Evolutionary conservation across 352 stramenopile species (phyloP).

Genomic region (Aphanomyces stellatus): DNA sequence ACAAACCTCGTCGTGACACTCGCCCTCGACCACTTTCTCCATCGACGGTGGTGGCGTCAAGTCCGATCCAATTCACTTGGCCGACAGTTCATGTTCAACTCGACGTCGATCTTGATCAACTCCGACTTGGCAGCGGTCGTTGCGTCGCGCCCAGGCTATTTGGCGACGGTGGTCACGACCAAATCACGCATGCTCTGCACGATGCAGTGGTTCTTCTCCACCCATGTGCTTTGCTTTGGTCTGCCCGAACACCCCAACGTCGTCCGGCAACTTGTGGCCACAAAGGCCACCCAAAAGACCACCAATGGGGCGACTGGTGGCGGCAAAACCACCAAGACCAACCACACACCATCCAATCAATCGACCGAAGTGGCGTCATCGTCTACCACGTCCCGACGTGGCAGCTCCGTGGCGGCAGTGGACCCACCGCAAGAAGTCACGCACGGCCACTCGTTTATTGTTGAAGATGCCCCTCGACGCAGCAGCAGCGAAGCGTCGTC

Average conservation of each 20-base stretch:
- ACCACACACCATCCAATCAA: neutral
- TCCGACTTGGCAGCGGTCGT: neutral
- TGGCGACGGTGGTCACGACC: neutral
- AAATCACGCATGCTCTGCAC: conserved; percentile 10
- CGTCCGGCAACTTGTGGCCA: neutral
- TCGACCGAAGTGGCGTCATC: neutral
- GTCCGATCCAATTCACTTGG: conserved; percentile 1
- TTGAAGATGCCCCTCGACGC: neutral
- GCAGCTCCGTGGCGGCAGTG: no score
- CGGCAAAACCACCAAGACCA: neutral
- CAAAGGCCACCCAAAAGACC: neutral
- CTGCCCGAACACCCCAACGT: neutral
- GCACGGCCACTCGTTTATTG: no score
- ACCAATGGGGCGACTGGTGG: neutral
- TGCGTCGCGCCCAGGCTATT: neutral
- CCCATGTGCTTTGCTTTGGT: conserved; percentile 2
- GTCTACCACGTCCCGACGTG: neutral
- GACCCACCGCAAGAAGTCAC: no score
- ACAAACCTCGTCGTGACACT: neutral
- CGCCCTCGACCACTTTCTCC: neutral
- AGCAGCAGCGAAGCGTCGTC: neutral
- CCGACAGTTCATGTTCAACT: conserved; percentile 18
- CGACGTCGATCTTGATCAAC: conserved; percentile 6
- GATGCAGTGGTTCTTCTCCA: conserved; percentile 7
- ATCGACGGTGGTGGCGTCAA: neutral